Evolutionary conservation across 768 basidiomycete species (phyloP), one percentile per base, ranked within the genome.

Genomic region (Daedaleopsis nitida): DNA sequence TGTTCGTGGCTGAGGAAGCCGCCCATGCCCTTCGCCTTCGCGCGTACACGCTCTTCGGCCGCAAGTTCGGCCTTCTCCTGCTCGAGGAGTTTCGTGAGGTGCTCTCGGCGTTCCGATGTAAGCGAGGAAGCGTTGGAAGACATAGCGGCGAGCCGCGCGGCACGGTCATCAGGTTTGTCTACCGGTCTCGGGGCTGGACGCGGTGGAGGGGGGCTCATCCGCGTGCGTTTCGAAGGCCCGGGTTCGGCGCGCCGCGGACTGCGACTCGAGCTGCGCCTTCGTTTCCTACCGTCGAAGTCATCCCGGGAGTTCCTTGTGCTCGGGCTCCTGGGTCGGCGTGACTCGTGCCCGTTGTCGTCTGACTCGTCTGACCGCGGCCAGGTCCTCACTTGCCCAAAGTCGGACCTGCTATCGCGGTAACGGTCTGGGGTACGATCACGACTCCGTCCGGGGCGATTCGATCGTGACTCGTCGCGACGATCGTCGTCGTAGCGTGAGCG

Each of bases 111-210:
- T 48, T 94, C 87, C 0, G 74, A 72, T 49, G 84, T 82, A 77
- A 94, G 80, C 9, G 74, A 73, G n/a, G 78, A 73, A 1, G 96
- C 96, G 60, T 88, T 85, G 1, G 81, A 75, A 23, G 87, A 76
- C 96, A 98, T 98, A 5, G 94, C 90, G 0, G 93, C 96, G 32
- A 98, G 79, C n/a, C 92, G 87, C 27, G 91, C 90, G 3, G 87
- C 87, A 37, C 95, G 88, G 32, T 88, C 89, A 1, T 81, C 79
- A 54, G 66, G 60, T 52, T 72, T 66, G 37, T 69, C 54, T 34
- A 59, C 32, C 24, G 66, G 66, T 19, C 55, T 48, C 64, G 70
- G 16, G 11, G 51, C 50, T 24, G 68, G 66, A 32, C 67, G 71
- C 52, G 71, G 59, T 8, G 64, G 66, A 19, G 62, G 51, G 27